Percentiles rank a stretch among this genome's conserved stretches.
These are phyloP conservation scores for Hyphodiscus hymeniophilus DNA, from an alignment of 495 filamentous ascomycete species.

Conservation along the genomic window DNA sequence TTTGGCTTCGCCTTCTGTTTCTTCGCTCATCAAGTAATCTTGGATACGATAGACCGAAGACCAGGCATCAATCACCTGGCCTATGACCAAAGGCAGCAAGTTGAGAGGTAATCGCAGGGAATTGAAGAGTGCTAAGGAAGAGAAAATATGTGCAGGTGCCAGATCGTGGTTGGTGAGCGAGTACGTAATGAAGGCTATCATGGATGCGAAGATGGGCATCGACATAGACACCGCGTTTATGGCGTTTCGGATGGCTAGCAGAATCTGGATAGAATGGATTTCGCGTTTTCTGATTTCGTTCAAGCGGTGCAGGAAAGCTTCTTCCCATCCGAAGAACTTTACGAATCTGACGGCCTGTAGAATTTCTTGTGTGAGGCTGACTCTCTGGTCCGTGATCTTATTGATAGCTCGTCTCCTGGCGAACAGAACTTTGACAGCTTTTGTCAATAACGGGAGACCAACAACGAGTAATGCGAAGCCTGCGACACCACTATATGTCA, in stretches of 20 bases:
- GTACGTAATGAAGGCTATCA: conserved; percentile 92
- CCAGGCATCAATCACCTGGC: conserved; percentile 82
- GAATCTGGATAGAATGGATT: conserved; percentile 67
- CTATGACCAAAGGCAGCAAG: conserved; percentile 77
- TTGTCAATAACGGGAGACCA: conserved; percentile 64
- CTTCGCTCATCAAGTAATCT: conserved; percentile 79
- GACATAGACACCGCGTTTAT: conserved; percentile 70
- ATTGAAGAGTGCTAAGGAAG: conserved; percentile 89
- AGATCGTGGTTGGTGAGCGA: conserved; percentile 65
- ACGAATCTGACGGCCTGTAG: conserved; percentile 86
- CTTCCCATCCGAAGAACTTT: conserved; percentile 95
- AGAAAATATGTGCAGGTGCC: conserved; percentile 74
- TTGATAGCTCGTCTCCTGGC: conserved; percentile 68
- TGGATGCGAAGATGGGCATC: conserved; percentile 84
- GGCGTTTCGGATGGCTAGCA: conserved; percentile 74
- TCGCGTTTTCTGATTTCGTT: conserved; percentile 63
- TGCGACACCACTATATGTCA: conserved; percentile 80
- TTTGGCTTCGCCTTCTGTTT: conserved; percentile 65
- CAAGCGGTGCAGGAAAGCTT: conserved; percentile 70
- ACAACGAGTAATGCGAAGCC: conserved; percentile 78
- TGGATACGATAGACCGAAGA: conserved; percentile 76
- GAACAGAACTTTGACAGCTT: conserved; percentile 65
- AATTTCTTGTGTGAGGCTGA: conserved; percentile 88
- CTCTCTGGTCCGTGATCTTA: conserved; percentile 84
- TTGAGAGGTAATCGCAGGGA: conserved; percentile 83